Conservation (phyloP, 2,329 filamentous ascomycete species). For the Microcera coccophila region DNA sequence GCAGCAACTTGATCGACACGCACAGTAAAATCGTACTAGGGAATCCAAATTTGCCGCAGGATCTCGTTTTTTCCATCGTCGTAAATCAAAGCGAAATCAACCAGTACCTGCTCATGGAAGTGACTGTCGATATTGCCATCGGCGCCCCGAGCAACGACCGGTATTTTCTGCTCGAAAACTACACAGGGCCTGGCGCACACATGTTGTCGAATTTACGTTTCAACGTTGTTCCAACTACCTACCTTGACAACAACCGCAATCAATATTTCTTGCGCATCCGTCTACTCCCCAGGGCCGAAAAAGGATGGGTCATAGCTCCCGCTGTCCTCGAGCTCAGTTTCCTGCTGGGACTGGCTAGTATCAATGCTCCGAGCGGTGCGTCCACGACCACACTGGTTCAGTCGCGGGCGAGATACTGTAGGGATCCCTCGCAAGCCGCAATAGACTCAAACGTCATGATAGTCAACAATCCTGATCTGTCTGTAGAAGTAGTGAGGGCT, state of each 20-base stretch:
- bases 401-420: no score
- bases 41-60: slow-evolving; percentile 3
- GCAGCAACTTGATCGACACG: background rate
- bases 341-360: background rate
- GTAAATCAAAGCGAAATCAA: background rate
- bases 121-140: slow-evolving; percentile 5
- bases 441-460: no score
- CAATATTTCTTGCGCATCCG: background rate
- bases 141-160: background rate
- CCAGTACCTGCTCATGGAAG: slow-evolving; percentile 7
- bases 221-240: slow-evolving; percentile 6
- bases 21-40: background rate
- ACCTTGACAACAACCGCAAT: background rate
- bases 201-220: slow-evolving; percentile 16
- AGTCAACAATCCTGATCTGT: no score
- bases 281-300: background rate
- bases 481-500: no score
- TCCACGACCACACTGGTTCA: no score
- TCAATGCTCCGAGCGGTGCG: no score
- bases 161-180: slow-evolving; percentile 7
- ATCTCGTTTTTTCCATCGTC: slow-evolving; percentile 11
- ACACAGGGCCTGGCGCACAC: slow-evolving; percentile 8
- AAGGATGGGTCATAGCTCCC: background rate
- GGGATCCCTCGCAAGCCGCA: no score
- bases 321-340: background rate